Conservation (phyloP, 176 grass and related monocot genomes). For the Triticum monococcum region DNA sequence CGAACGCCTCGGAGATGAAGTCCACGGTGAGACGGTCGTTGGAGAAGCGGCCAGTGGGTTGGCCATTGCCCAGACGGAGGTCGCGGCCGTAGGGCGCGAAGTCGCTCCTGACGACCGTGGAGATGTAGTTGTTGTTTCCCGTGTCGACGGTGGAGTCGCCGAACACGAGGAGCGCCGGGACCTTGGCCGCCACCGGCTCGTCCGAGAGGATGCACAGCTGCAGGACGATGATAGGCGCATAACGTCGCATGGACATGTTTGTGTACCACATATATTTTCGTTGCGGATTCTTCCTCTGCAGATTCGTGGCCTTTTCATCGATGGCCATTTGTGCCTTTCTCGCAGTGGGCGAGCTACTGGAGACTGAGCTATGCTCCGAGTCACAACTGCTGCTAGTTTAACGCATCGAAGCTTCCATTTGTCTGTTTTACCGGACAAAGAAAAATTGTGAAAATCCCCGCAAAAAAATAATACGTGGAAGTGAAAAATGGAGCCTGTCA, state of each 20-base stretch:
- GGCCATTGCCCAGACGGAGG: conserved; percentile 8
- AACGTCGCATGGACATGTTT: not conserved
- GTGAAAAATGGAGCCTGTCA: not conserved
- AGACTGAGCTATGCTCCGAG: not conserved
- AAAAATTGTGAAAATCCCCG: too few relatives aligned
- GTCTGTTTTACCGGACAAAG: not conserved
- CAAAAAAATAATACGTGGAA: not conserved
- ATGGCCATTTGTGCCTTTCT: not conserved
- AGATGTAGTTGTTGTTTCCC: conserved; percentile 84
- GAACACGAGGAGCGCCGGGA: conserved; percentile 78
- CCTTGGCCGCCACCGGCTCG: conserved; percentile 7
- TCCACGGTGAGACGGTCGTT: conserved; percentile 72
- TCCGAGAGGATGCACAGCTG: conserved; percentile 19
- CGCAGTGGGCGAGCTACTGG: conserved; percentile 34
- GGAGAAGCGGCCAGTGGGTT: conserved; percentile 62
- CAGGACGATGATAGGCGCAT: not conserved
- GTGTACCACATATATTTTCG: not conserved
- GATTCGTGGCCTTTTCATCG: conserved; percentile 9
- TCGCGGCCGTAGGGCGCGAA: conserved; percentile 85
- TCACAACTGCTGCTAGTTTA: not conserved
- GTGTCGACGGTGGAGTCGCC: conserved; percentile 91
- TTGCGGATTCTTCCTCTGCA: not conserved
- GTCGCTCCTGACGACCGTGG: conserved; percentile 59
- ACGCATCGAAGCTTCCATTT: conserved; percentile 12
- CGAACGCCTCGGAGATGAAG: conserved; percentile 84